Evolutionary conservation across 805 yeast genomes (phyloP).

Genomic region (Saccharomycopsis selenospora): DNA sequence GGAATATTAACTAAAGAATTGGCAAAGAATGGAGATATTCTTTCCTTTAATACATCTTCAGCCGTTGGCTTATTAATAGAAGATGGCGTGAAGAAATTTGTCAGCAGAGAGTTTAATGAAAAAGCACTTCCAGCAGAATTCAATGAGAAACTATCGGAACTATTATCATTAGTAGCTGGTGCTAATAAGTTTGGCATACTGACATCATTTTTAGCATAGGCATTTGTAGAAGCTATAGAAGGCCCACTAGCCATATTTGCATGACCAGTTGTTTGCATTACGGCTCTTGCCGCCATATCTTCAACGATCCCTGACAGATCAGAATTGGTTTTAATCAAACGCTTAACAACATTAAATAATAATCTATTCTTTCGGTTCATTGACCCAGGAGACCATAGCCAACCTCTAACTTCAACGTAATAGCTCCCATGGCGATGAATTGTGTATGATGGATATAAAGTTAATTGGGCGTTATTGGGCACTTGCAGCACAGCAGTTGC

Average conservation of each 20-base stretch:
- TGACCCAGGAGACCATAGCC: constrained; percentile 63
- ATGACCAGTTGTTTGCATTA: constrained; percentile 21
- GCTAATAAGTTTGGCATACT: neutral
- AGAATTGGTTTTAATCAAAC: constrained; percentile 42
- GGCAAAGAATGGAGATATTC: constrained; percentile 67
- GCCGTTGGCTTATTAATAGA: constrained; percentile 19
- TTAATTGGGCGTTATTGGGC: constrained; percentile 54
- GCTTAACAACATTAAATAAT: constrained; percentile 60
- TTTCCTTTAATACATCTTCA: constrained; percentile 49
- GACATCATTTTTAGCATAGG: neutral
- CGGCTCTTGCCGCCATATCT: constrained; percentile 5
- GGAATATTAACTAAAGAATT: constrained; percentile 54
- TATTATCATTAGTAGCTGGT: too few species aligned
- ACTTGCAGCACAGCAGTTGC: constrained; percentile 23
- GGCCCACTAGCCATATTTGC: constrained; percentile 24
- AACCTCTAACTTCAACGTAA: constrained; percentile 63
- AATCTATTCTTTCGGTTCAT: constrained; percentile 65
- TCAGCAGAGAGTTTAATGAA: neutral
- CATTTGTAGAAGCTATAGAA: constrained; percentile 19
- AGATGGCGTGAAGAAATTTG: neutral
- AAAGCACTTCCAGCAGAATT: constrained; percentile 3
- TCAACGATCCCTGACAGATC: constrained; percentile 20
- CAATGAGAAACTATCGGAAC: constrained; percentile 10
- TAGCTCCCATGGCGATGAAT: constrained; percentile 28
- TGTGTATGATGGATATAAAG: constrained; percentile 53